These are phyloP conservation scores for Candida sithepensis DNA, from an alignment of 805 yeast genomes.

Conservation along the genomic window DNA sequence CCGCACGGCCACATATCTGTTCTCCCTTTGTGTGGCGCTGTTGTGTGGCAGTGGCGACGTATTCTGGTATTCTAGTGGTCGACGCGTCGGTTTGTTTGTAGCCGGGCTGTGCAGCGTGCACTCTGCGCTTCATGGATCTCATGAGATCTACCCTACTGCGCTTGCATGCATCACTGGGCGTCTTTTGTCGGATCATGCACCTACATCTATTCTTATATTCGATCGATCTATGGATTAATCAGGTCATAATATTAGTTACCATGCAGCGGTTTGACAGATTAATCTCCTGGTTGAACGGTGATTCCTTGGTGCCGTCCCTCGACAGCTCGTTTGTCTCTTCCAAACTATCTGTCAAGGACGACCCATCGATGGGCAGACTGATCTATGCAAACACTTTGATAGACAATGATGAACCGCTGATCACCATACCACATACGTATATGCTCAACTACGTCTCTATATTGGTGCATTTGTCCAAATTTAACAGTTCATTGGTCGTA, in stretches of 20 bases:
- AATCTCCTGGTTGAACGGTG: slow-evolving; percentile 31
- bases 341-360: slow-evolving; percentile 39
- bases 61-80: no score
- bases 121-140: no score
- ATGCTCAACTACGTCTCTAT: slow-evolving; percentile 58
- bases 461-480: slow-evolving; percentile 38
- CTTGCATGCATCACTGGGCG: no score
- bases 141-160: no score
- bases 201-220: not conserved
- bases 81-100: no score
- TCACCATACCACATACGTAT: slow-evolving; percentile 54
- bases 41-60: no score
- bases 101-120: no score
- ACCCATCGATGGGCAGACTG: slow-evolving; percentile 58
- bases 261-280: slow-evolving; percentile 16
- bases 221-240: not conserved
- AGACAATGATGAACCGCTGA: slow-evolving; percentile 39
- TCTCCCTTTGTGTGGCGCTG: no score
- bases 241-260: slow-evolving; percentile 5
- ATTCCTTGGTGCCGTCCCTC: slow-evolving; percentile 3
- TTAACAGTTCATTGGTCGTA: slow-evolving; percentile 28
- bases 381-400: slow-evolving; percentile 43
- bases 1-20: no score
- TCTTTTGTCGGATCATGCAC: no score
- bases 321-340: slow-evolving; percentile 31